These are phyloP conservation scores for Erysimum cheiri DNA, from an alignment of 441 rosid species.

Conservation along the genomic window DNA sequence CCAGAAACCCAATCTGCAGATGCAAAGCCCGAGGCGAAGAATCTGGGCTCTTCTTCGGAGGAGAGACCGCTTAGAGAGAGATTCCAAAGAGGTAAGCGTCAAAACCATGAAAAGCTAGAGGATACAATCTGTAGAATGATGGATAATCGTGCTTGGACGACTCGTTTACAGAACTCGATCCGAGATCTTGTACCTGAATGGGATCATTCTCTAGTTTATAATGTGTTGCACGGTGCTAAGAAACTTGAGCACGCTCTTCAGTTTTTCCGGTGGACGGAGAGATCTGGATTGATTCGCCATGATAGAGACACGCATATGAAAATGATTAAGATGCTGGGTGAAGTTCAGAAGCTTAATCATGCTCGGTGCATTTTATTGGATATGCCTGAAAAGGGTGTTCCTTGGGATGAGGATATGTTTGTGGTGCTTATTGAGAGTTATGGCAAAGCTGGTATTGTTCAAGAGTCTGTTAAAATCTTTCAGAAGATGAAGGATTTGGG, in stretches of 20 bases:
- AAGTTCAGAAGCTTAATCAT: conserved; percentile 74
- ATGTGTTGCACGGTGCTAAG: conserved; percentile 75
- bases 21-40: conserved; percentile 31
- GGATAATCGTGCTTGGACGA: conserved; percentile 85
- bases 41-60: conserved; percentile 18
- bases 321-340: conserved; percentile 76
- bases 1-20: conserved; percentile 30
- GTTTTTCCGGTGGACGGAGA: conserved; percentile 93
- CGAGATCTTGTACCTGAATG: conserved; percentile 76
- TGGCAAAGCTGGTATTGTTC: conserved; percentile 86
- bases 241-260: conserved; percentile 86
- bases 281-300: conserved; percentile 76
- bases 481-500: conserved; percentile 79
- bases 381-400: conserved; percentile 85
- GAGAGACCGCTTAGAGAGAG: conserved; percentile 41
- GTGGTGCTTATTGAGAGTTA: conserved; percentile 73
- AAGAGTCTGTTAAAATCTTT: conserved; percentile 89
- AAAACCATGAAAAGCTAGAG: conserved; percentile 68
- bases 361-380: conserved; percentile 84
- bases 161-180: conserved; percentile 86
- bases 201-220: conserved; percentile 77
- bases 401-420: conserved; percentile 91
- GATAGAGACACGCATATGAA: conserved; percentile 78
- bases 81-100: conserved; percentile 60
- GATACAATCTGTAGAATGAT: conserved; percentile 85